Conservation (phyloP, 306 rosid genomes). For the Prunus mume region DNA sequence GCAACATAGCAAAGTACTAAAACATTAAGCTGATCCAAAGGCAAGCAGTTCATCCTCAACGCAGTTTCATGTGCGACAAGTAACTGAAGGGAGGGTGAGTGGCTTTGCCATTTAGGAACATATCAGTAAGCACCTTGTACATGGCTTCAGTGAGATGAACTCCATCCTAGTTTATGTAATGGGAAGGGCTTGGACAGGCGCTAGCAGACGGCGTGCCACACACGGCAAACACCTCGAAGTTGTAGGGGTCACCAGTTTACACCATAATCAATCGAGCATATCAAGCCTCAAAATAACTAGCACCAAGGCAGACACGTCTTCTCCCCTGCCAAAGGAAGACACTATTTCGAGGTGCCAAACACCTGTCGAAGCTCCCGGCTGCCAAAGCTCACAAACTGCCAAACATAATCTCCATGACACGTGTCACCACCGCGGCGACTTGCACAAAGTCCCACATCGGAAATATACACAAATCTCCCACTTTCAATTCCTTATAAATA, state of each 20-base stretch:
- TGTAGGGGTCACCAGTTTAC: constrained; percentile 58
- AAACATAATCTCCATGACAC: too few relatives aligned
- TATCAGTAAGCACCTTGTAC: constrained; percentile 64
- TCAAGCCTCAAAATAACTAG: too few relatives aligned
- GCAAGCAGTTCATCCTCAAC: constrained; percentile 28
- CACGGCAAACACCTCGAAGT: constrained; percentile 41
- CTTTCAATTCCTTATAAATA: too few relatives aligned
- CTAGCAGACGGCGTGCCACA: constrained; percentile 61
- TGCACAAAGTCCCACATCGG: too few relatives aligned
- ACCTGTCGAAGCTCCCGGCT: too few relatives aligned
- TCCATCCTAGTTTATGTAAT: constrained; percentile 90
- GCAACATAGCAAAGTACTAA: not conserved
- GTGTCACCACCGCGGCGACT: too few relatives aligned
- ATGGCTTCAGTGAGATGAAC: constrained; percentile 95
- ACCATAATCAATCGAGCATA: too few relatives aligned
- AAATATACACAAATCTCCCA: too few relatives aligned
- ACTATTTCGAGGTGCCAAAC: too few relatives aligned
- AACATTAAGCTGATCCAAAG: not conserved
- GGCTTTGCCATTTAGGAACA: constrained; percentile 64
- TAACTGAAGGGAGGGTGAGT: constrained; percentile 61
- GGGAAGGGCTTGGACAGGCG: constrained; percentile 53
- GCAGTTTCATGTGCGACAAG: constrained; percentile 55
- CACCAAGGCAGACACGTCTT: too few relatives aligned
- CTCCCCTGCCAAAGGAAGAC: too few relatives aligned
- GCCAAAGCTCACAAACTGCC: too few relatives aligned